Evolutionary conservation across 306 rosid genomes (phyloP).

Genomic region (Nissolia schottii): DNA sequence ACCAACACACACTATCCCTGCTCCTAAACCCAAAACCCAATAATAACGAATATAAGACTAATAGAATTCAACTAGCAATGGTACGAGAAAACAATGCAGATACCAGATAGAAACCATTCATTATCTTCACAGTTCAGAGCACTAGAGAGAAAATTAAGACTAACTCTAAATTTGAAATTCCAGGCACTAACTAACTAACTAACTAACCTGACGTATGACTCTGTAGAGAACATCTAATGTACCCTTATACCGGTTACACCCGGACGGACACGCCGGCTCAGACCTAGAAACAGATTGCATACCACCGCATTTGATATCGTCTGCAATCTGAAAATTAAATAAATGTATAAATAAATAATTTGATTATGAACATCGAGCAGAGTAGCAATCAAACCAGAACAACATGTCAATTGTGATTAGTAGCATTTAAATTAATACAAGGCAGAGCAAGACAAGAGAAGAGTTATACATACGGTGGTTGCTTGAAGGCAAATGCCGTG

Average conservation of each 20-base stretch:
- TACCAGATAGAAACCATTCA: neutral
- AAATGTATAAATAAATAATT: neutral
- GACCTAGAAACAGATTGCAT: slow-evolving; percentile 35
- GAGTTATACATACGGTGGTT: slow-evolving; percentile 35
- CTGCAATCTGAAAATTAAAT: slow-evolving; percentile 42
- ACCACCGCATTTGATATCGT: slow-evolving; percentile 37
- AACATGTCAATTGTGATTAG: too few species aligned
- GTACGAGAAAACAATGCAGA: neutral
- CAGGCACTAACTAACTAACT: too few species aligned
- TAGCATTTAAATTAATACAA: neutral
- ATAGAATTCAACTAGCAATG: neutral
- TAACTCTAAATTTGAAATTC: too few species aligned
- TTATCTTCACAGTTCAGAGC: neutral
- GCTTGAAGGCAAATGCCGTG: slow-evolving; percentile 46
- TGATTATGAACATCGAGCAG: too few species aligned
- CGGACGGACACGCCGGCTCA: slow-evolving; percentile 40
- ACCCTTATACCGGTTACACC: slow-evolving; percentile 60
- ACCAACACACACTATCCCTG: slow-evolving; percentile 89
- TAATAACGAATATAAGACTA: neutral
- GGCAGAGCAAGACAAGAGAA: neutral
- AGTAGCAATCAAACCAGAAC: neutral
- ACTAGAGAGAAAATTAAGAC: neutral
- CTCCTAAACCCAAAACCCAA: slow-evolving; percentile 6
- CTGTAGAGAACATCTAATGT: slow-evolving; percentile 72
- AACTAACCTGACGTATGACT: slow-evolving; percentile 84